Evolutionary conservation across 495 filamentous ascomycete species (phyloP).

Genomic region (Aspergillus panamensis): DNA sequence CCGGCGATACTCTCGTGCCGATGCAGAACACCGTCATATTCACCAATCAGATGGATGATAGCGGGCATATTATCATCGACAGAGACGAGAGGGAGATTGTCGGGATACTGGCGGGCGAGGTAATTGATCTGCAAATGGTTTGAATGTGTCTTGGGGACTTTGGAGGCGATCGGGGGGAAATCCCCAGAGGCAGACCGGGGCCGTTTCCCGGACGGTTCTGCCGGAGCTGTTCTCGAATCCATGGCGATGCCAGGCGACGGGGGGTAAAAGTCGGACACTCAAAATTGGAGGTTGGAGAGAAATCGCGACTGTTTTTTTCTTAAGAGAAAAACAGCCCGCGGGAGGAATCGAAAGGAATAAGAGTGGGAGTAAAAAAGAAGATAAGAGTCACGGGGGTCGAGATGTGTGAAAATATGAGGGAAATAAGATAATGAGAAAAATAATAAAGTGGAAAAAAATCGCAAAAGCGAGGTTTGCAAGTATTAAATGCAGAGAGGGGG

Average conservation of each 20-base stretch:
- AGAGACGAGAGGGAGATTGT: conserved; percentile 60
- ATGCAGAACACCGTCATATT: conserved; percentile 80
- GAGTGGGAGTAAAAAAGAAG: not conserved
- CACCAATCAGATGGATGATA: conserved; percentile 63
- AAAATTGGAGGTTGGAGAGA: conserved; percentile 6
- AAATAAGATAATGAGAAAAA: not conserved
- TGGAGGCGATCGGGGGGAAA: conserved; percentile 42
- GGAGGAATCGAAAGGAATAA: conserved; percentile 14
- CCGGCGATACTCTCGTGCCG: conserved; percentile 82
- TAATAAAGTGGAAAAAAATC: not conserved
- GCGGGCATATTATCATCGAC: conserved; percentile 57
- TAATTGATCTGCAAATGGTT: conserved; percentile 80
- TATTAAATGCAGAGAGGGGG: not conserved
- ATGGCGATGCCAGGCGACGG: conserved; percentile 26
- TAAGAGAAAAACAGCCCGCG: not conserved
- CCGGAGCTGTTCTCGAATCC: conserved; percentile 38
- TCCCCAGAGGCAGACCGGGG: conserved; percentile 58
- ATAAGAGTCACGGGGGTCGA: not conserved
- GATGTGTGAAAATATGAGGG: not conserved
- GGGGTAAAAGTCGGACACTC: conserved; percentile 15
- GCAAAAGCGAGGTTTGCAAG: conserved; percentile 6
- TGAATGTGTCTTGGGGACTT: conserved; percentile 50
- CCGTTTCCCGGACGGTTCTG: conserved; percentile 52
- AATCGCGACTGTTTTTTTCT: conserved; percentile 1
- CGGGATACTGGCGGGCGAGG: conserved; percentile 59